Conservation (phyloP, 805 yeast genomes). For the Candida berthetii region DNA sequence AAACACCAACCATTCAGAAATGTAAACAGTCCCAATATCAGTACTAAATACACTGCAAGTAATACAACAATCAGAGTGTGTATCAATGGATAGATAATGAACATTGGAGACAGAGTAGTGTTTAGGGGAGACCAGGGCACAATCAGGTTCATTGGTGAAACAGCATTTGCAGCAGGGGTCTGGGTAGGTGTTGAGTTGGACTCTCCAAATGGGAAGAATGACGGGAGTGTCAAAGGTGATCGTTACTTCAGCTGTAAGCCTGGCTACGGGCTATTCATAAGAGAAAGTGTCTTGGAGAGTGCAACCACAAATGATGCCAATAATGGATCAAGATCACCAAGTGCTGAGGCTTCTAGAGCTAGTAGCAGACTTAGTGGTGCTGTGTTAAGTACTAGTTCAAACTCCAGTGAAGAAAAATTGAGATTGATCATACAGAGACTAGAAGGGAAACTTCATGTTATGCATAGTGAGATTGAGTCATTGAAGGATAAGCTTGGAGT, state of each 20-base stretch:
- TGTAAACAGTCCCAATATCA: not conserved
- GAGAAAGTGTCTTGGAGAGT: slow-evolving; percentile 25
- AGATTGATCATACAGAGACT: slow-evolving; percentile 33
- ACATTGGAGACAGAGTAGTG: slow-evolving; percentile 24
- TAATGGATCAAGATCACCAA: not conserved
- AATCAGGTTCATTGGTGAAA: slow-evolving; percentile 44
- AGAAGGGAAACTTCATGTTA: slow-evolving; percentile 36
- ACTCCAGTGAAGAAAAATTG: slow-evolving; percentile 8
- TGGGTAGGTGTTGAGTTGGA: slow-evolving; percentile 86
- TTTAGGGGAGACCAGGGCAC: slow-evolving; percentile 36
- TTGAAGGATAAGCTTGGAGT: slow-evolving; percentile 18
- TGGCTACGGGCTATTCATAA: slow-evolving; percentile 42
- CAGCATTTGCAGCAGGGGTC: slow-evolving; percentile 52
- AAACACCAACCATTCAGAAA: not conserved
- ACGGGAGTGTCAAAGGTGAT: slow-evolving; percentile 63
- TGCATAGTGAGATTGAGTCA: slow-evolving; percentile 22
- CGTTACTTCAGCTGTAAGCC: slow-evolving; percentile 58
- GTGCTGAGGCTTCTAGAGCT: not conserved
- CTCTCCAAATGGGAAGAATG: slow-evolving; percentile 73
- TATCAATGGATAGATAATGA: too few species aligned
- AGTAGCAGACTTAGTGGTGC: not conserved
- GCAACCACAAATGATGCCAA: not conserved
- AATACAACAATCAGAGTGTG: not conserved
- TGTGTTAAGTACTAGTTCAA: too few species aligned
- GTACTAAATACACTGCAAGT: too few species aligned